These are phyloP conservation scores for Tuber indicum DNA, from an alignment of 495 filamentous ascomycete species.

Conservation along the genomic window DNA sequence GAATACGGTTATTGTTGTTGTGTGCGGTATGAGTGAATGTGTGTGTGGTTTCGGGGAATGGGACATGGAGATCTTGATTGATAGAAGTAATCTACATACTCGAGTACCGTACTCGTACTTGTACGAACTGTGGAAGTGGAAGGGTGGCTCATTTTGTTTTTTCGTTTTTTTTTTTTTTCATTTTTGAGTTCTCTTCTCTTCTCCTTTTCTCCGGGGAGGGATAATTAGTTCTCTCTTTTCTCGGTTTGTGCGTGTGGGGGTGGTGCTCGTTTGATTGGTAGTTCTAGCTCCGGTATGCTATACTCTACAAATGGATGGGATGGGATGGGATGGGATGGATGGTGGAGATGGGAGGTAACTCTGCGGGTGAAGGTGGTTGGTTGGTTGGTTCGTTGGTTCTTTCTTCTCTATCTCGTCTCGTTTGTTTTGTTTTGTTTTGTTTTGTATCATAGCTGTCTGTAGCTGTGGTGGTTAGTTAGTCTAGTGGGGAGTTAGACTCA, in stretches of 20 bases:
- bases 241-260: too few relatives aligned
- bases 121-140: too few relatives aligned
- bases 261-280: not conserved
- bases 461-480: not conserved
- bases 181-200: not conserved
- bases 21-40: too few relatives aligned
- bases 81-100: not conserved
- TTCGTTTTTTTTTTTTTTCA: not conserved
- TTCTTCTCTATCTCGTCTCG: not conserved
- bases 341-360: not conserved
- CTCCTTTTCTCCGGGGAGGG: too few relatives aligned
- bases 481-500: not conserved
- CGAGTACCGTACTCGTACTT: too few relatives aligned
- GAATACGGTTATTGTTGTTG: too few relatives aligned
- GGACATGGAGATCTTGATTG: conserved; percentile 3
- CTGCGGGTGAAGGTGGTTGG: not conserved
- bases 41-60: not conserved
- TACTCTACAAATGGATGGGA: not conserved
- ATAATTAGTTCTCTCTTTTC: too few relatives aligned
- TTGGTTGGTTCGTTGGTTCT: not conserved
- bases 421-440: too few relatives aligned
- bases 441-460: not conserved
- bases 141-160: not conserved
- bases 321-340: not conserved
- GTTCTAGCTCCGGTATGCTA: not conserved